phyloP scores from a whole-genome alignment of 345 rosid genomes.

The Arabidopsis suecica region DNA sequence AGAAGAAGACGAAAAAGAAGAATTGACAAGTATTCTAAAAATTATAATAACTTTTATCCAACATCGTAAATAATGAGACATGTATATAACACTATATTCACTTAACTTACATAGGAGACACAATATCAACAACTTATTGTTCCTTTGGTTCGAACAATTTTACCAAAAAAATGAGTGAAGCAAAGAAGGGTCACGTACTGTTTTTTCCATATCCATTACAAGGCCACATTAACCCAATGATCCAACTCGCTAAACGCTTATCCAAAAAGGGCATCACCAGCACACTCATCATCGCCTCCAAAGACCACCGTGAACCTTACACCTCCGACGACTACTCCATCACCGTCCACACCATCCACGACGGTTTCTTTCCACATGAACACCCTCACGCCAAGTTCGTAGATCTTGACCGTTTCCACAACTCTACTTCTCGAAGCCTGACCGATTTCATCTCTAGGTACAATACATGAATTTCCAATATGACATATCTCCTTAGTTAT shows the following conservation, averaged over 20 bases:
- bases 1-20: not conserved
- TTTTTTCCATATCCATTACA: slow-evolving; percentile 43
- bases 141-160: not conserved
- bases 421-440: slow-evolving; percentile 40
- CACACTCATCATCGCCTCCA: slow-evolving; percentile 45
- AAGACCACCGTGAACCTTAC: slow-evolving; percentile 42
- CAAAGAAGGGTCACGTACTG: slow-evolving; percentile 29
- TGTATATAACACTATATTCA: not conserved
- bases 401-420: slow-evolving; percentile 18
- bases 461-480: not conserved
- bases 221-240: slow-evolving; percentile 53
- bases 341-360: slow-evolving; percentile 43
- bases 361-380: slow-evolving; percentile 40
- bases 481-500: not conserved
- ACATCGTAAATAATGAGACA: slow-evolving; percentile 14
- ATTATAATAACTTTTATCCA: not conserved
- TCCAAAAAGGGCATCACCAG: slow-evolving; percentile 45
- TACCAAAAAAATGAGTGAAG: slow-evolving; percentile 35
- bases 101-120: not conserved
- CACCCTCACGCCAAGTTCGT: slow-evolving; percentile 37
- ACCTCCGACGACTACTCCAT: slow-evolving; percentile 40
- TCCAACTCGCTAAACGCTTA: slow-evolving; percentile 49
- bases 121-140: slow-evolving; percentile 16
- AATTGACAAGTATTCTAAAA: not conserved
- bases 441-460: slow-evolving; percentile 44